Base-by-base conservation (phyloP, 164 flowering plant genomes). In the Annona cherimola region DNA sequence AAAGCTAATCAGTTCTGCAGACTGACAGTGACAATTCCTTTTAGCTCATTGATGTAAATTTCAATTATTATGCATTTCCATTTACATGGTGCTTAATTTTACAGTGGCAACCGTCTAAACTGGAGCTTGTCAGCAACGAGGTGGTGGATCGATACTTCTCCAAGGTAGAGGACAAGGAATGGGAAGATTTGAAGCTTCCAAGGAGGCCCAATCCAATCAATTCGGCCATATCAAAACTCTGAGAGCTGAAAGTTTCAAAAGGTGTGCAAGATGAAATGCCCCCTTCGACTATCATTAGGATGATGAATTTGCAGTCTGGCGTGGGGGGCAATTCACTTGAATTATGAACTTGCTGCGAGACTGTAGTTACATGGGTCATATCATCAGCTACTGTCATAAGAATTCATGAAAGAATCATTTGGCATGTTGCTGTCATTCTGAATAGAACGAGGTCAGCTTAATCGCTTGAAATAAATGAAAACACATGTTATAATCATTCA, bases 71-170 rank as follows among this genome's bases (percentile, higher is more conserved):
- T 50, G 57, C 9, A 50, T 50, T 50, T 50, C 14, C 18, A 50
- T 16, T 50, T 50, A 9, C 57, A 8, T 50, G 35, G 9, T 50
- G 57, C 57, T 12, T 50, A 18, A 42, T 63, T 54, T 57, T 75
- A 63, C 82, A 90, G 98, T 94, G 98, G 98, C 74, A 86, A 61
- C 98, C 96, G 12, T 85, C 94, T 41, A 85, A 76, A 69, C 66
- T 90, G 80, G 93, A 90, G 85, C 81, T 77, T 42, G 66, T 94
- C 61, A 87, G 77, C 63, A 86, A 88, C 0, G 69, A 70, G 0
- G 85, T 88, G 90, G 92, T 90, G 65, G 90, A 90, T 1, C 75
- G 45, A 2, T 92, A 89, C 73, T 92, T 92, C 80, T 66, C 85
- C 6, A 90, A 81, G 79, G 72, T 92, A 54, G 80, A 86, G 42